phyloP scores from a whole-genome alignment of 768 basidiomycete genomes.

The Candolleomyces efflorescens region DNA sequence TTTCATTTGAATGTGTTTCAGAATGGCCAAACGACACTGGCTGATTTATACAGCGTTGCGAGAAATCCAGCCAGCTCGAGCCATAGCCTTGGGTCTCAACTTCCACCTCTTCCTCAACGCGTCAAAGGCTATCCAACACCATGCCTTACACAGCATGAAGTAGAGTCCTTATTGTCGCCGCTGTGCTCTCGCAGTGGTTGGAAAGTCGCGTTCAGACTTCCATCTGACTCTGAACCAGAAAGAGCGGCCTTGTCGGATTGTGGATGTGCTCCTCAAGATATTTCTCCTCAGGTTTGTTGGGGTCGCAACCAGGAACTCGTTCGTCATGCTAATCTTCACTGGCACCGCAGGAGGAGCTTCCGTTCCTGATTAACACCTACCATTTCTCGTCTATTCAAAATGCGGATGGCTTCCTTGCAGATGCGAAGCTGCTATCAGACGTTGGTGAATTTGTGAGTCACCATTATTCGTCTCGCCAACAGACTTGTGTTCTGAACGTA shows the following conservation, averaged over 20 bases:
- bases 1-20: not conserved
- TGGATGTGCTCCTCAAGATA: not conserved
- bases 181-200: not conserved
- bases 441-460: conserved; percentile 7
- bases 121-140: conserved; percentile 7
- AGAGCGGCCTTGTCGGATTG: not conserved
- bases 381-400: not conserved
- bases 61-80: not conserved
- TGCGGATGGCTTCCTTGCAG: not conserved
- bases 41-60: not conserved
- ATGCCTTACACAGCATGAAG: not conserved
- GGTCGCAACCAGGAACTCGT: not conserved
- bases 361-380: conserved; percentile 2
- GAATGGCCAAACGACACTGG: not conserved
- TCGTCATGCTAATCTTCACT: not conserved
- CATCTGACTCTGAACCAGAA: not conserved
- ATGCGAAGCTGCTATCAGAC: conserved; percentile 4
- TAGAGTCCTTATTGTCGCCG: not conserved
- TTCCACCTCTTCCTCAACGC: conserved; percentile 3
- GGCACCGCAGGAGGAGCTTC: not conserved
- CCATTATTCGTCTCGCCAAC: not conserved
- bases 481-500: not conserved
- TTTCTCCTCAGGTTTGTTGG: not conserved
- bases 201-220: not conserved
- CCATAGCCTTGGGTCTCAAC: not conserved